Evolutionary conservation across 192 early-diverging fungal genomes (phyloP).

Genomic region (Backusella macrospora): DNA sequence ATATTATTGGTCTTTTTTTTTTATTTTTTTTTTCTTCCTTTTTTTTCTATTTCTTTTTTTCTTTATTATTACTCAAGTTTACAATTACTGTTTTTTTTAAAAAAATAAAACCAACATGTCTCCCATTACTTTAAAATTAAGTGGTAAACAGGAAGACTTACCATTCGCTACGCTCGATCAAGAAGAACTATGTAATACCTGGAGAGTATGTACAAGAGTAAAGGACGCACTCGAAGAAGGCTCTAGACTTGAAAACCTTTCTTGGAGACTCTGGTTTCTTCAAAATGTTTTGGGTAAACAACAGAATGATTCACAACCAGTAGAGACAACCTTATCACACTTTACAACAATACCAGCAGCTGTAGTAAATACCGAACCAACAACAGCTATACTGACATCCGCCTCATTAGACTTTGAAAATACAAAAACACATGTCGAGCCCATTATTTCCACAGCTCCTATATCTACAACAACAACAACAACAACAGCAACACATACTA

Average conservation of each 20-base stretch:
- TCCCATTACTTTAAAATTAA: constrained; percentile 68
- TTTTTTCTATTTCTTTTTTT: not conserved
- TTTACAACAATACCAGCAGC: not conserved
- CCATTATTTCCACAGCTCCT: not conserved
- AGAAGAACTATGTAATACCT: constrained; percentile 76
- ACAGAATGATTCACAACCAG: constrained; percentile 16
- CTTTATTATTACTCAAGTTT: too few relatives aligned
- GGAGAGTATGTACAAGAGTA: constrained; percentile 82
- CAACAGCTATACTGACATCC: not conserved
- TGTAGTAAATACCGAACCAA: constrained; percentile 4
- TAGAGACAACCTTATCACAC: not conserved
- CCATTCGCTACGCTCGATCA: constrained; percentile 70
- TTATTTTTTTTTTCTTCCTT: not conserved
- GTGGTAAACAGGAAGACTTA: constrained; percentile 52
- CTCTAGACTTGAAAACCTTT: constrained; percentile 78
- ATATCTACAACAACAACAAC: not conserved
- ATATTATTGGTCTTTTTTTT: constrained; percentile 8
- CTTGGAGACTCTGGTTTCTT: constrained; percentile 81
- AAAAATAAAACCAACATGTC: constrained; percentile 46
- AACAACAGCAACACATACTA: not conserved
- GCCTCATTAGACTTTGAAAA: not conserved
- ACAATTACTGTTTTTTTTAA: not conserved
- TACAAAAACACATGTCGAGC: not conserved
- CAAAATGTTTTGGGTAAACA: constrained; percentile 44
- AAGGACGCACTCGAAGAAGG: constrained; percentile 83